Evolutionary conservation across 257 asterid genomes (phyloP), one percentile per base, ranked within the genome.

Genomic region (Penstemon newberryi): DNA sequence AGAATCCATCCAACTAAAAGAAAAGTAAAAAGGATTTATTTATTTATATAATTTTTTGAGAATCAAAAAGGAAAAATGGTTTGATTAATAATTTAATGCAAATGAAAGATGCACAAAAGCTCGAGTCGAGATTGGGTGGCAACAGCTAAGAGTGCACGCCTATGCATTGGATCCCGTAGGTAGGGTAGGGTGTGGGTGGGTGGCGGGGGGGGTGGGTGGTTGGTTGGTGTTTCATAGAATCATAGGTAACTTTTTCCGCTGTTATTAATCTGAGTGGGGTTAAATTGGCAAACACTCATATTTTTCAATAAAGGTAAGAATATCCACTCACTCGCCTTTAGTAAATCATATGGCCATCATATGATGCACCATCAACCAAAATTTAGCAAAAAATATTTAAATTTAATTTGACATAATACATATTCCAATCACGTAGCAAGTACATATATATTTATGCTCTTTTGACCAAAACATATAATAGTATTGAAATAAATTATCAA

Each of bases 161-260:
- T 70, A 42, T 41, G 73, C 76, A 71, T 70, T 66, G 76, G 73
- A 75, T 75, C 69, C 80, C 50, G 47, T 56, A 37, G 44, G 57
- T n/a, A n/a, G n/a, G n/a, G n/a, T n/a, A n/a, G n/a, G n/a, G n/a
- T n/a, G n/a, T n/a, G n/a, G n/a, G n/a, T n/a, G 47, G 60, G 56
- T 45, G 11, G 42, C 12, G 63, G 63, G n/a, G 33, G 33, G 25
- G 44, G 7, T 36, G 38, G 65, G 37, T 59, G 6, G n/a, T n/a
- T n/a, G n/a, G n/a, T n/a, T n/a, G n/a, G n/a, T n/a, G n/a, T n/a
- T n/a, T n/a, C n/a, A n/a, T n/a, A n/a, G n/a, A n/a, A n/a, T n/a
- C 43, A 46, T 40, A 45, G 71, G 54, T 61, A 38, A 37, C 59
- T 44, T 74, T 68, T 63, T 69, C 39, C 37, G 41, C 61, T 52